phyloP scores from a whole-genome alignment of 169 alveolate species.

The Plasmodium vinckei region DNA sequence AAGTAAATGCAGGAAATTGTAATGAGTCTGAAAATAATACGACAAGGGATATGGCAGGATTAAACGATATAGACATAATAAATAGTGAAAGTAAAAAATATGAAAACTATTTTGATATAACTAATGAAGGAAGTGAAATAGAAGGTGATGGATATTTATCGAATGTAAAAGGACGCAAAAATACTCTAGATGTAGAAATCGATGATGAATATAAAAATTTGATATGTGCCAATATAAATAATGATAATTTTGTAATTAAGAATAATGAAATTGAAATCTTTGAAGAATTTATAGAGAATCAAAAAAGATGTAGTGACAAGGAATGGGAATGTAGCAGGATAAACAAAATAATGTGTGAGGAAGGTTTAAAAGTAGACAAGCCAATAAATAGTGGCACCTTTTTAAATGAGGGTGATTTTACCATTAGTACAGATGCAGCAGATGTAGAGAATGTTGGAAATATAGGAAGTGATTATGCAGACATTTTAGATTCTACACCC shows the following conservation, averaged over 20 bases:
- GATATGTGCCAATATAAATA: conserved; percentile 48
- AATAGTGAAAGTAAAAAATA: neutral
- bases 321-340: neutral
- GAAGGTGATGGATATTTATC: neutral
- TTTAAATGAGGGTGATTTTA: neutral
- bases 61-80: neutral
- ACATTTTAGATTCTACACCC: neutral
- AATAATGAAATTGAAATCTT: conserved; percentile 54
- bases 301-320: neutral
- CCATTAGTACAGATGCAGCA: neutral
- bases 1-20: neutral
- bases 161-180: conserved; percentile 1
- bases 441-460: neutral
- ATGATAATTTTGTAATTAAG: conserved; percentile 61
- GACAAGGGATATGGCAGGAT: neutral
- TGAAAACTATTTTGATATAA: no score
- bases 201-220: conserved; percentile 40
- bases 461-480: neutral
- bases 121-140: neutral
- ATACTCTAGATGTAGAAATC: conserved; percentile 11
- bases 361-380: neutral
- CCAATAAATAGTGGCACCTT: neutral
- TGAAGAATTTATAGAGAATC: conserved; percentile 35
- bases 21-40: neutral
- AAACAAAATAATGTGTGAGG: neutral